Evolutionary conservation across 106 monocot species (phyloP).

Genomic region (Xerophyta viscosa): DNA sequence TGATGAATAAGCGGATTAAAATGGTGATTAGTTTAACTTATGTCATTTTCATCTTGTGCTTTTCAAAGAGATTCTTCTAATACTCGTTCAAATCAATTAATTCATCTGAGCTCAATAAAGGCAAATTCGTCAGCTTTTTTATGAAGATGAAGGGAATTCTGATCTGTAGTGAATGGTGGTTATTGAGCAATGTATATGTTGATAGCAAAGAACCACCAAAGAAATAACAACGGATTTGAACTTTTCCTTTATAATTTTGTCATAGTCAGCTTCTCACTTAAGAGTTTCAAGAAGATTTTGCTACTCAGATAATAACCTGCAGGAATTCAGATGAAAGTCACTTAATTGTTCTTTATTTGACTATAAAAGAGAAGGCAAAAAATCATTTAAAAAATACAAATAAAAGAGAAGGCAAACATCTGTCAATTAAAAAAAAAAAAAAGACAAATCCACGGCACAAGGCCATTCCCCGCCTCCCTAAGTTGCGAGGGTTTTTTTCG

Average conservation of each 20-base stretch:
- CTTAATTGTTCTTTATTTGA: no score
- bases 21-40: slow-evolving; percentile 11
- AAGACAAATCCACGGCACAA: no score
- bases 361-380: no score
- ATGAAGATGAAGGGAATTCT: not conserved
- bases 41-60: slow-evolving; percentile 22
- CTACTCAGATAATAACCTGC: no score
- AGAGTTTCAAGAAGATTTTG: no score
- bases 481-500: no score
- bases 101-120: not conserved
- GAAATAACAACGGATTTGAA: slow-evolving; percentile 14
- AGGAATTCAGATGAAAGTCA: no score
- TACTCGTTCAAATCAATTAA: slow-evolving; percentile 1
- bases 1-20: not conserved
- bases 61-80: slow-evolving; percentile 32
- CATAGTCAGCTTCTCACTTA: no score
- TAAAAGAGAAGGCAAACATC: no score
- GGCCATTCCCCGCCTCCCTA: no score
- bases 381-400: no score
- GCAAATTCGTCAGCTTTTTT: not conserved
- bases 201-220: slow-evolving; percentile 5
- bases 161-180: slow-evolving; percentile 3
- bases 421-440: no score
- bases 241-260: slow-evolving; percentile 4
- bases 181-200: not conserved